phyloP scores from a whole-genome alignment of 768 basidiomycete species.

The Mycena venus region DNA sequence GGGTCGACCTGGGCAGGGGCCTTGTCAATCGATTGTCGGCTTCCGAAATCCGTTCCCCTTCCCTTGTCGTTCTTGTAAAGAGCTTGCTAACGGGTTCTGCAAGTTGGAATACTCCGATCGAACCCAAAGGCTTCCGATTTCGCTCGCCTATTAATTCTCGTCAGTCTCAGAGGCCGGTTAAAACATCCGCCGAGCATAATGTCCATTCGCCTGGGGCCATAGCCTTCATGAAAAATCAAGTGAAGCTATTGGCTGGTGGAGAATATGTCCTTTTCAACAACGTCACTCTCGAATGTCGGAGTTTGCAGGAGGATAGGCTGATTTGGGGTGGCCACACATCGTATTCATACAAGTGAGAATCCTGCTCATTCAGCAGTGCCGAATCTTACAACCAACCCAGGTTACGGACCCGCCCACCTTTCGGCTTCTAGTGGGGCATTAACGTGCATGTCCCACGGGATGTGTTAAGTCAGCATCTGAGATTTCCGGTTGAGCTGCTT shows the following conservation, averaged over 20 bases:
- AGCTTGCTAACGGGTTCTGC: slow-evolving; percentile 4
- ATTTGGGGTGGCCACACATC: too few relatives aligned
- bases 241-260: slow-evolving; percentile 20
- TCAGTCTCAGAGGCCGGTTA: background rate
- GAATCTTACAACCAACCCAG: too few relatives aligned
- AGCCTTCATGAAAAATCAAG: background rate
- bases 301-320: slow-evolving; percentile 4
- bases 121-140: background rate
- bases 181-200: background rate
- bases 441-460: too few relatives aligned
- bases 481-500: too few relatives aligned
- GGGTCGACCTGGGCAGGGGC: slow-evolving; percentile 14
- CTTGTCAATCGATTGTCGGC: slow-evolving; percentile 2
- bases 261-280: slow-evolving; percentile 24
- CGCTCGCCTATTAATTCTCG: background rate
- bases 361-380: too few relatives aligned
- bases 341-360: too few relatives aligned
- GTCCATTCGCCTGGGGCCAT: slow-evolving; percentile 1
- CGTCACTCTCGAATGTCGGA: slow-evolving; percentile 24
- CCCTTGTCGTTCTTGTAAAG: slow-evolving; percentile 19
- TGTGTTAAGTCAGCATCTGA: too few relatives aligned
- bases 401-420: too few relatives aligned
- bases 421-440: too few relatives aligned
- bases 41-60: background rate
- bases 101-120: background rate